Base-by-base conservation (phyloP, 2,329 filamentous ascomycete species). In the Colletotrichum sp. region DNA sequence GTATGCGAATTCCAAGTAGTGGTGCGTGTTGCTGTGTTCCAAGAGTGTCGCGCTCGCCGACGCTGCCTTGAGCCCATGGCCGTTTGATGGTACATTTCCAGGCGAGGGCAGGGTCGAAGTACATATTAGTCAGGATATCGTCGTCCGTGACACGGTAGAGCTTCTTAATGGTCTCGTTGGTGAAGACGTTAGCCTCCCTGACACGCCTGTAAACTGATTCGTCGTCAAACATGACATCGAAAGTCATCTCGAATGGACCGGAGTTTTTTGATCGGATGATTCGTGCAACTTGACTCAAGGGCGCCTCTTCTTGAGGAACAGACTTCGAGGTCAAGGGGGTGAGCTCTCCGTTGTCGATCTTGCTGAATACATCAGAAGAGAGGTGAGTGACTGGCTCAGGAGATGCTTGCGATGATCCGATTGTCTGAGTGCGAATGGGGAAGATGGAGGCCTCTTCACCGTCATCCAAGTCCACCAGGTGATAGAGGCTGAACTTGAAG, bases 221-320 rank as follows among this genome's bases (percentile, higher is more conserved):
- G 2, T 82, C 79, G 1, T 79, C 79, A 78, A 91, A 91, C 72
- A 90, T 87, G 60, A 89, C 83, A 71, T 91, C 89, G 28, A 90
- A 84, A 0, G 89, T 90, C 32, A 90, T 82, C 75, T 90, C 88
- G 72, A 84, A 91, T 0, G 88, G 88, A 0, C 88, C 88, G 0
- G 88, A 82, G 65, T 89, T 90, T 78, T 90, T 91, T 21, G 86
- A 88, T 1, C 88, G 84, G 2, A 89, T 77, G 3, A 88, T 82
- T 2, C 81, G 82, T 0, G 87, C 85, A 6, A 89, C 58, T 32
- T 87, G 84, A 1, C 82, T 76, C 8, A 77, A 56, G 72, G 7
- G 74, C 6, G 61, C 61, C 32, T 66, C 61, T 30, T 18, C 61
- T 28, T 8, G 30, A 1, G 69, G 61, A 4, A 71, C 61, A 6